Evolutionary conservation across 139 green algal genomes (phyloP), one percentile per base, ranked within the genome.

Genomic region (Picochlorum sp.): DNA sequence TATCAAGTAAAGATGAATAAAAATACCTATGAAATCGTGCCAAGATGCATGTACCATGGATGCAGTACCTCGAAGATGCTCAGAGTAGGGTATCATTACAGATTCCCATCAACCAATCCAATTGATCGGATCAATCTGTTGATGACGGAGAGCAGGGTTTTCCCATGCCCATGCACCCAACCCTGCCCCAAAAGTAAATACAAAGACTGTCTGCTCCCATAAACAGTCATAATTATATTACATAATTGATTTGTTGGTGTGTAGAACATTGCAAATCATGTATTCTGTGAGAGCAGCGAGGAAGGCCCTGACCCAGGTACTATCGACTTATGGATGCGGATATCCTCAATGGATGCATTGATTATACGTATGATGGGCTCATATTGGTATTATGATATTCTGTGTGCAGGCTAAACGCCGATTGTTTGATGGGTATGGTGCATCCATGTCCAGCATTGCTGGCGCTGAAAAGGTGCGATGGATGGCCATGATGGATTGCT

Each of bases 401-500:
- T 20, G 21, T 26, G 7, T 69, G 67, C 67, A 74, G 67, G 66
- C 66, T 11, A 52, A 63, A 24, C 21, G 45, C 24, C 28, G 58
- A 16, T 31, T 74, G 41, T 45, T 73, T 50, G 47, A 52, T 24
- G 47, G 47, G 16, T 52, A n/a, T 52, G 16, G 16, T 52, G 47
- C 16, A 21, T 52, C 47, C 10, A 52, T 52, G 28, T 57, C 62
- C 14, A 67, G 54, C 47, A 76, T 80, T 45, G 63, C 73, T 23
- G 64, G 69, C 41, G 26, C 67, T 18, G 69, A 77, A 6, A 80
- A 80, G 73, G 73, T 78, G 45, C 41, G 57, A 44, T 59, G 45
- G 28, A 3, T 23, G 15, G 16, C 28, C 14, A 26, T 30, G 37
- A 16, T 57, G n/a, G 4, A 65, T n/a, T 65, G 21, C 34, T 52